Evolutionary conservation across 345 rosid species (phyloP), one percentile per base, ranked within the genome.

Genomic region (Acer negundo): DNA sequence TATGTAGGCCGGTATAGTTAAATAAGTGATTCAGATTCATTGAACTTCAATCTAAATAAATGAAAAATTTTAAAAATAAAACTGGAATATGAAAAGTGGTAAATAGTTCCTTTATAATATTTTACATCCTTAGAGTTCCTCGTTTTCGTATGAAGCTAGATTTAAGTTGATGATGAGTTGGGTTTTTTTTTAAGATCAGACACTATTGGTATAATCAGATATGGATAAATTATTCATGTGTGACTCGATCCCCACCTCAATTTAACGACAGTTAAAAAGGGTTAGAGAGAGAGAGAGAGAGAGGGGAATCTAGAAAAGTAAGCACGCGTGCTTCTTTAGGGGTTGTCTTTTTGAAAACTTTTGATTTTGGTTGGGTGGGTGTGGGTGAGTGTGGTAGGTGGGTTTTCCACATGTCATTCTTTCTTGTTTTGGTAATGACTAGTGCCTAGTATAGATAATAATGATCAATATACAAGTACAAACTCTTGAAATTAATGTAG

Each of bases 251-350:
- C 31, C 31, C 31, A 28, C 31, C 31, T 2, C 31, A 28, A 28
- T 28, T 28, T 28, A 51, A n/a, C 13, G 26, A 76, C 23, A 61
- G 42, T 51, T 3, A 31, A 16, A 64, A 49, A 79, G 16, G 44
- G 62, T n/a, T 16, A 62, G 62, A 20, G 17, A 23, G 42, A 20
- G 46, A 73, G 62, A 23, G 42, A 20, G 46, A 73, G 62, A 19
- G 20, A 26, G 68, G 44, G 91, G 94, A 90, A 88, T 90, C 90
- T 85, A 84, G 10, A 77, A 86, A 85, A 84, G 87, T 56, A 47
- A 44, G 87, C 95, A 93, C 94, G 98, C 97, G 95, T 93, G 98
- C 87, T 83, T 62, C 92, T 82, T 78, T 87, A 51, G 49, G 44
- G 75, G 92, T 88, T 90, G 88, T 86, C 75, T 92, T 79, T 75